phyloP scores from a whole-genome alignment of 306 rosid genomes.

The Myrica gale region DNA sequence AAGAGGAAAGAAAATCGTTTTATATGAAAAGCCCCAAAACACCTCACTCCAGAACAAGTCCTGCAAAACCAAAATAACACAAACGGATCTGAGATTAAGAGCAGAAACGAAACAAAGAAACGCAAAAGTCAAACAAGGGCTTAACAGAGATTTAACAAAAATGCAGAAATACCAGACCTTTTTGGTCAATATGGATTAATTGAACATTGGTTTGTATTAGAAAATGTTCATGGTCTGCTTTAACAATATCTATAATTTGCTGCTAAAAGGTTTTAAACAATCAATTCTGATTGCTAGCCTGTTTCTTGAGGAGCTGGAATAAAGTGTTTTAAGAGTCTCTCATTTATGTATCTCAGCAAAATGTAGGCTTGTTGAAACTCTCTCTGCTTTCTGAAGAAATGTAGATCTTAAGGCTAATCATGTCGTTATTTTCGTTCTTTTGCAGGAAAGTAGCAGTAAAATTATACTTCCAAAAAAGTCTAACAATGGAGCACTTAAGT shows the following conservation, averaged over 20 bases:
- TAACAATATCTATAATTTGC: background rate
- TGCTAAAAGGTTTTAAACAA: background rate
- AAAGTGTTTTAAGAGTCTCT: background rate
- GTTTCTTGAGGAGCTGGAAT: background rate
- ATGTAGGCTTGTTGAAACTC: background rate
- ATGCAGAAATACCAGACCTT: conserved; percentile 36
- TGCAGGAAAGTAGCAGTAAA: conserved; percentile 37
- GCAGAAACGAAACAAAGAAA: no score
- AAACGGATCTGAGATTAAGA: background rate
- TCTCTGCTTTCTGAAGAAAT: background rate
- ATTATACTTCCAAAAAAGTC: conserved; percentile 38
- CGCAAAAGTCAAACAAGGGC: background rate
- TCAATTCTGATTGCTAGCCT: background rate
- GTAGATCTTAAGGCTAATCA: conserved; percentile 1
- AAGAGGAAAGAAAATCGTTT: conserved; percentile 50
- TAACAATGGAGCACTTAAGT: conserved; percentile 30
- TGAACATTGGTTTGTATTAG: no score
- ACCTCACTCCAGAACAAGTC: conserved; percentile 66
- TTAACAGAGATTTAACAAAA: background rate
- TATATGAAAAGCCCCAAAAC: conserved; percentile 65
- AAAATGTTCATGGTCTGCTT: background rate
- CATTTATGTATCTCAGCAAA: background rate
- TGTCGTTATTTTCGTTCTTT: background rate
- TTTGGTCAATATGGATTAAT: conserved; percentile 24
- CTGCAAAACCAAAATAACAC: conserved; percentile 37